phyloP scores from a whole-genome alignment of 306 rosid species.

The Inga leiocalycina region DNA sequence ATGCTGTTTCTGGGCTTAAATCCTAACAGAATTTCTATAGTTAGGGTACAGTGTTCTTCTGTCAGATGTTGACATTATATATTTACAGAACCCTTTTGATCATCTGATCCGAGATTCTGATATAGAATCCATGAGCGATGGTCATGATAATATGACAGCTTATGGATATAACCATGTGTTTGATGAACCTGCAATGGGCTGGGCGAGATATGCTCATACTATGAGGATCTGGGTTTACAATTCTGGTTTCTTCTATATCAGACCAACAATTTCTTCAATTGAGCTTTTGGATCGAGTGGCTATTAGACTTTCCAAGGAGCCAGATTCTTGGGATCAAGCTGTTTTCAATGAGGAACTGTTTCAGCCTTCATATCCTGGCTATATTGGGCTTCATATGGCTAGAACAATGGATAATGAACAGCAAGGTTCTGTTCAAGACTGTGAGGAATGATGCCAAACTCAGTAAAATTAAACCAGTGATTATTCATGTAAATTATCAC shows the following conservation, averaged over 20 bases:
- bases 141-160: slow-evolving; percentile 9
- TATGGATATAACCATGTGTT: not conserved
- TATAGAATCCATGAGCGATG: slow-evolving; percentile 4
- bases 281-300: slow-evolving; percentile 22
- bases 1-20: slow-evolving; percentile 11
- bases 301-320: not conserved
- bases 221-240: slow-evolving; percentile 7
- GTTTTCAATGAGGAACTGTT: slow-evolving; percentile 14
- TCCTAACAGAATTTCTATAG: slow-evolving; percentile 12
- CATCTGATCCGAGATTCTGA: slow-evolving; percentile 8
- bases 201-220: not conserved
- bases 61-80: slow-evolving; percentile 15
- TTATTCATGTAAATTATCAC: slow-evolving; percentile 16
- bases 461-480: slow-evolving; percentile 7
- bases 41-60: slow-evolving; percentile 4
- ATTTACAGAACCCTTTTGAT: slow-evolving; percentile 18
- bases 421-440: slow-evolving; percentile 15
- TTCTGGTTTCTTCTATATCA: slow-evolving; percentile 11
- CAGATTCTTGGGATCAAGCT: slow-evolving; percentile 18
- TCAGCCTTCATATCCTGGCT: slow-evolving; percentile 1
- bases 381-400: slow-evolving; percentile 13
- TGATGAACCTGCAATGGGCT: slow-evolving; percentile 12
- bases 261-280: slow-evolving; percentile 14
- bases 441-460: not conserved
- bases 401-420: slow-evolving; percentile 20